Percentiles rank a stretch among this genome's conserved stretches.
These are phyloP conservation scores for Ceratocystis alfenasii DNA, from an alignment of 2,329 filamentous ascomycete species.

Conservation along the genomic window DNA sequence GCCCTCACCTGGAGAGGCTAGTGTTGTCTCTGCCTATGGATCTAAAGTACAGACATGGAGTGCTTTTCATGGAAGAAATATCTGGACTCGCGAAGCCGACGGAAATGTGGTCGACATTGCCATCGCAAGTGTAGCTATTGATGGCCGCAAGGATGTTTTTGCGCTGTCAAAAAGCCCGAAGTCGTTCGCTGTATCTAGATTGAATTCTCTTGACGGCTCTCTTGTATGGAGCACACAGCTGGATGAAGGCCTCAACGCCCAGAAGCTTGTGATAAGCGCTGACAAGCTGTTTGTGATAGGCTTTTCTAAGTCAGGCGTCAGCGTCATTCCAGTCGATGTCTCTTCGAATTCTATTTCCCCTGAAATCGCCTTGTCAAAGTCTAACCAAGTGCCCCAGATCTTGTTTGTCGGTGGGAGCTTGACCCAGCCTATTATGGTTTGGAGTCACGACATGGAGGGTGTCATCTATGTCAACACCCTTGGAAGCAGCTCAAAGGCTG, in stretches of 20 bases:
- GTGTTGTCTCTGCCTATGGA: constrained; percentile 62
- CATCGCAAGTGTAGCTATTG: constrained; percentile 58
- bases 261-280: constrained; percentile 1
- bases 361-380: constrained; percentile 62
- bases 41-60: constrained; percentile 68
- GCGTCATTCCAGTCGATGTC: constrained; percentile 61
- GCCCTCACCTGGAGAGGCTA: constrained; percentile 66
- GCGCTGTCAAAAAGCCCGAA: constrained; percentile 51
- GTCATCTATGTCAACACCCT: constrained; percentile 62
- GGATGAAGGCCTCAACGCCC: constrained; percentile 35
- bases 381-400: constrained; percentile 50
- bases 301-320: constrained; percentile 28
- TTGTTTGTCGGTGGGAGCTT: constrained; percentile 67
- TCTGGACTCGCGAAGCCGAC: constrained; percentile 56
- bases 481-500: constrained; percentile 45
- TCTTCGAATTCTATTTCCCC: constrained; percentile 59
- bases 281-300: constrained; percentile 13
- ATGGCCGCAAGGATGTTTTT: constrained; percentile 56
- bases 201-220: constrained; percentile 60
- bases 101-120: constrained; percentile 58
- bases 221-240: constrained; percentile 52
- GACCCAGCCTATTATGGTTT: constrained; percentile 61
- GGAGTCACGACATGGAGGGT: constrained; percentile 47
- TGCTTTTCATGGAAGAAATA: constrained; percentile 63
- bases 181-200: constrained; percentile 50